Percentiles rank a stretch among this genome's conserved stretches.
Evolutionary conservation across 306 rosid species (phyloP).

Genomic region (Castanospermum australe): DNA sequence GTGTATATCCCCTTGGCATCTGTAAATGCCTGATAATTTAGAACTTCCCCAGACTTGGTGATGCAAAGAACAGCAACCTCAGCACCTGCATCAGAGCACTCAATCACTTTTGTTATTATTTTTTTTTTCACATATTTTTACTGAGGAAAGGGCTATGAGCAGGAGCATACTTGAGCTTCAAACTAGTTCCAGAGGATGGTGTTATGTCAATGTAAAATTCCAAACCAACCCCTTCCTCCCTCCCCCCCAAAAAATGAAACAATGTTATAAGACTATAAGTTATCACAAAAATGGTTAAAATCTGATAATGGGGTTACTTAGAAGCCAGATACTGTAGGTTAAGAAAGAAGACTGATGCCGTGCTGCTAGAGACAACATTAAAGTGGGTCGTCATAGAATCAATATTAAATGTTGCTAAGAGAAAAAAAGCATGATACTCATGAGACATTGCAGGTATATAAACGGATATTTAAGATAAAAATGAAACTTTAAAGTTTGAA

Average conservation of each 20-base stretch:
- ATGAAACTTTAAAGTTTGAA: neutral
- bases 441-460: neutral
- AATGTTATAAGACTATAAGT: neutral
- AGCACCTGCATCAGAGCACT: constrained; percentile 60
- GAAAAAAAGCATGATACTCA: neutral
- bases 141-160: neutral
- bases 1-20: constrained; percentile 74
- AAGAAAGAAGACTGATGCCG: neutral
- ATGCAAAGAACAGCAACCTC: constrained; percentile 97
- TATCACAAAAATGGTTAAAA: neutral
- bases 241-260: neutral
- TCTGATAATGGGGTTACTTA: neutral
- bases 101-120: neutral
- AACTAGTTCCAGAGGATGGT: constrained; percentile 2
- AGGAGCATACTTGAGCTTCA: neutral
- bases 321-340: neutral
- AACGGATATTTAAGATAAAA: neutral
- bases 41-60: constrained; percentile 87
- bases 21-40: constrained; percentile 91
- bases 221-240: neutral
- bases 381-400: neutral
- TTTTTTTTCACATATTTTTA: neutral
- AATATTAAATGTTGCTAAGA: neutral
- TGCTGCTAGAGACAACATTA: neutral
- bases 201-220: neutral